Conservation (phyloP, 192 early-diverging fungal genomes). For the Linnemannia hyalina region DNA sequence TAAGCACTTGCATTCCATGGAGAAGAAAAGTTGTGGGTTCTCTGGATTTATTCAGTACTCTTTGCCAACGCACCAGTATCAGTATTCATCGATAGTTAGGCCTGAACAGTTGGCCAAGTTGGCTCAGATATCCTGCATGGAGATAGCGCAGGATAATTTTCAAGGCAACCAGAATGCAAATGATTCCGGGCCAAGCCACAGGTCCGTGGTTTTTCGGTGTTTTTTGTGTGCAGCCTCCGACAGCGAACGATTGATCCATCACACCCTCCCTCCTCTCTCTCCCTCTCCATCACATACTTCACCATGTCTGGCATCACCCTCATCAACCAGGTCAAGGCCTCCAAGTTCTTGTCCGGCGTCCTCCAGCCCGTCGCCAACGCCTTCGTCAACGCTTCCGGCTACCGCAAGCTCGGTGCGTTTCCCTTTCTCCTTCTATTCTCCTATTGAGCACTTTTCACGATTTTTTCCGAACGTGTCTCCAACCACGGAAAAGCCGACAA, state of each 20-base stretch:
- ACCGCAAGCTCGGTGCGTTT: slow-evolving; percentile 77
- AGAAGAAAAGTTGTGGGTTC: not conserved
- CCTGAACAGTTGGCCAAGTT: no score
- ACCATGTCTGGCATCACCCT: slow-evolving; percentile 63
- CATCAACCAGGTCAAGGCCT: slow-evolving; percentile 64
- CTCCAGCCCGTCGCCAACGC: slow-evolving; percentile 73
- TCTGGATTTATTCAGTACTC: no score
- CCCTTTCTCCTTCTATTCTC: not conserved
- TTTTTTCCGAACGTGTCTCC: slow-evolving; percentile 6
- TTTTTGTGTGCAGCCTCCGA: not conserved
- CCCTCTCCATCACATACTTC: slow-evolving; percentile 5
- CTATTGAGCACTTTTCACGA: not conserved
- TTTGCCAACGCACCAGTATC: no score
- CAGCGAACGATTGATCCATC: slow-evolving; percentile 4
- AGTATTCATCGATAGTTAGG: no score
- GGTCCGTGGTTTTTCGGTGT: slow-evolving; percentile 8
- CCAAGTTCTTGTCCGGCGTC: slow-evolving; percentile 65
- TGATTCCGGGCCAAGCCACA: slow-evolving; percentile 1
- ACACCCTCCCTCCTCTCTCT: slow-evolving; percentile 8
- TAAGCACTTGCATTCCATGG: not conserved
- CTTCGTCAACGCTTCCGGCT: slow-evolving; percentile 77
- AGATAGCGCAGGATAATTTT: not conserved
- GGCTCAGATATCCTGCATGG: no score
- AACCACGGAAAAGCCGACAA: not conserved
- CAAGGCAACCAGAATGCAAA: not conserved